Evolutionary conservation across 2,329 filamentous ascomycete genomes (phyloP), one percentile per base, ranked within the genome.

Genomic region (Penicillium sp.): DNA sequence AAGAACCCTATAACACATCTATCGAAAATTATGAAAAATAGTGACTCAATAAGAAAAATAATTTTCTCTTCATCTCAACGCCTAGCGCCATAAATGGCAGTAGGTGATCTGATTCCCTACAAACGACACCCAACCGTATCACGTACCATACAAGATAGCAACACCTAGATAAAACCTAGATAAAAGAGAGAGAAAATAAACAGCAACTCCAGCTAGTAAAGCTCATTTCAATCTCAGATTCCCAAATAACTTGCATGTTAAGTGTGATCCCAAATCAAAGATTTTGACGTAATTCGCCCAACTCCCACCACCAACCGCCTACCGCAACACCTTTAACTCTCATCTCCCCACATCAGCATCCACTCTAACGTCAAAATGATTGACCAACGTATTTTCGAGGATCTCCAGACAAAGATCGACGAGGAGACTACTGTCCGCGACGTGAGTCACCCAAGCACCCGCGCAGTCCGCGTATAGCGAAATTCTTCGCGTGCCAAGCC

Each of bases 321-420:
- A 63, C 60, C 57, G 60, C 49, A 63, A 68, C 57, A 57, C 46
- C 37, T 26, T 49, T 43, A 45, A 11, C 45, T 47, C 27, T 35
- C 41, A 33, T 14, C 22, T 19, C 22, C 19, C 21, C 41, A 37
- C 24, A 45, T 5, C 45, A 48, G 29, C 31, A 11, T 41, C 10
- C 41, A 49, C 53, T 47, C 48, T 21, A n/a, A 45, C 46, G 22
- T 64, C 54, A 78, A 76, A 55, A 85, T 89, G 82, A 86, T 95
- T 69, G 88, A 96, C 73, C 88, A 90, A 58, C 83, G 84, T 63
- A 90, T 98, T 73, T 97, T 98, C 76, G 86, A 92, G 70, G 84
- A 89, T 67, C 87, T 99, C 60, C 93, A 97, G 77, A 80, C 84
- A 57, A 93, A 93, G 75, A 91, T 97, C 67, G 95, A 98, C 66